Evolutionary conservation across 768 basidiomycete genomes (phyloP), one percentile per base, ranked within the genome.

Genomic region (Jaapia argillacea): DNA sequence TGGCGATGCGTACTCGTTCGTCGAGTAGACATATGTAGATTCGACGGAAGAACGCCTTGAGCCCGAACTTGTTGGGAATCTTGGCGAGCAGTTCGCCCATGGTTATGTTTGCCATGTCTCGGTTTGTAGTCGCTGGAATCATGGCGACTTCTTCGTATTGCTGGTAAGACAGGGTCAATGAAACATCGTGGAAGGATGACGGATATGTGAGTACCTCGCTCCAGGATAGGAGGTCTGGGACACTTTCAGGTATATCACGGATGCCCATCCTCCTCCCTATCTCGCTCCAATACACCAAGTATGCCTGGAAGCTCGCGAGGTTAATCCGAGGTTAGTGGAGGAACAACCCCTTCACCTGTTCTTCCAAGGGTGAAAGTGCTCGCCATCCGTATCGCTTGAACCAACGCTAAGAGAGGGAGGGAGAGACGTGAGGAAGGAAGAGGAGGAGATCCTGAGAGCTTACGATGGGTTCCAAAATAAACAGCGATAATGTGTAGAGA

Each of bases 191-290:
- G n/a, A n/a, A n/a, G n/a, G n/a, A n/a, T n/a, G n/a, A n/a, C n/a
- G n/a, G n/a, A n/a, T n/a, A n/a, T n/a, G n/a, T n/a, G n/a, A n/a
- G 27, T 43, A 71, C 71, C 51, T 49, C 45, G n/a, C 61, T 54
- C 72, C 71, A 74, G 4, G 48, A 53, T 7, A 48, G 46, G 43
- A 74, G 50, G 3, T 53, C 67, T 14, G 67, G 60, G 12, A 66
- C 28, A 2, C 59, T 63, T 2, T 60, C 59, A 1, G 73, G 74
- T 28, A 76, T 70, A 48, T 68, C 63, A 36, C 57, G 48, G 40
- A 76, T 74, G 4, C 61, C 58, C 73, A 76, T 74, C 39, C 64
- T 56, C 31, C 53, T 51, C 3, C 72, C 72, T 12, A 74, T 62
- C 48, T 73, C 71, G 1, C 37, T 36, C 71, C 72, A 76, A 47